Evolutionary conservation across 345 rosid species (phyloP).

Genomic region (Eucalyptus sp.): DNA sequence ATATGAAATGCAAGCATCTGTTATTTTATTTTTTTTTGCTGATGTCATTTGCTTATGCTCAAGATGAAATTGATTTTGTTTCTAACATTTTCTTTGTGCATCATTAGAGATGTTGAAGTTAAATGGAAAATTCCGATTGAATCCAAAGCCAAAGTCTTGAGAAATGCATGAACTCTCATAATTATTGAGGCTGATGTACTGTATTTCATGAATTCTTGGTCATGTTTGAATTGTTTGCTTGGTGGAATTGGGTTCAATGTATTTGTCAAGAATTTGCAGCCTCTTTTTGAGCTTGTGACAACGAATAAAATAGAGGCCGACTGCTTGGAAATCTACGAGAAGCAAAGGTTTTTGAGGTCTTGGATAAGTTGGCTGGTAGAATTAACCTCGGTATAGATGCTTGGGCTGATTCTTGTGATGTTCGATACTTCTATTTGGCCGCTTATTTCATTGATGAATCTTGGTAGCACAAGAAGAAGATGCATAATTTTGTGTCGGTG

Average conservation of each 20-base stretch:
- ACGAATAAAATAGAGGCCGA: slow-evolving; percentile 42
- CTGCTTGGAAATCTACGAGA: slow-evolving; percentile 61
- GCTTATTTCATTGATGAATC: slow-evolving; percentile 53
- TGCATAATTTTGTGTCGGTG: slow-evolving; percentile 28
- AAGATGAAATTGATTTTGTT: background rate
- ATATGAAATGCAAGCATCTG: background rate
- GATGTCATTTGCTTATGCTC: background rate
- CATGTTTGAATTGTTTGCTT: background rate
- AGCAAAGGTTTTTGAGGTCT: slow-evolving; percentile 38
- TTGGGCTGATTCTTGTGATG: slow-evolving; percentile 34
- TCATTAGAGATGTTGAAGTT: background rate
- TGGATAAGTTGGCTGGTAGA: slow-evolving; percentile 67
- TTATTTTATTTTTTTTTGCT: background rate
- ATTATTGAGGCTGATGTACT: background rate
- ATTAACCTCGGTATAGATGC: slow-evolving; percentile 38
- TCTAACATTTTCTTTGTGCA: background rate
- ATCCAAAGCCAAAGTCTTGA: background rate
- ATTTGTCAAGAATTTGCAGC: slow-evolving; percentile 56
- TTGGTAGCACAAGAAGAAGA: slow-evolving; percentile 52
- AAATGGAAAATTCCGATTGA: background rate
- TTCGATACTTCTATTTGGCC: slow-evolving; percentile 33
- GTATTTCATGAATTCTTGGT: background rate
- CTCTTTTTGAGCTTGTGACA: slow-evolving; percentile 49
- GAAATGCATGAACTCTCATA: background rate
- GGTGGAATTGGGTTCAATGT: slow-evolving; percentile 18